A percentile compares a stretch with the other conserved stretches of the same genome.
These are phyloP conservation scores for Penicillium cataractarum DNA, from an alignment of 495 filamentous ascomycete species.

Conservation along the genomic window DNA sequence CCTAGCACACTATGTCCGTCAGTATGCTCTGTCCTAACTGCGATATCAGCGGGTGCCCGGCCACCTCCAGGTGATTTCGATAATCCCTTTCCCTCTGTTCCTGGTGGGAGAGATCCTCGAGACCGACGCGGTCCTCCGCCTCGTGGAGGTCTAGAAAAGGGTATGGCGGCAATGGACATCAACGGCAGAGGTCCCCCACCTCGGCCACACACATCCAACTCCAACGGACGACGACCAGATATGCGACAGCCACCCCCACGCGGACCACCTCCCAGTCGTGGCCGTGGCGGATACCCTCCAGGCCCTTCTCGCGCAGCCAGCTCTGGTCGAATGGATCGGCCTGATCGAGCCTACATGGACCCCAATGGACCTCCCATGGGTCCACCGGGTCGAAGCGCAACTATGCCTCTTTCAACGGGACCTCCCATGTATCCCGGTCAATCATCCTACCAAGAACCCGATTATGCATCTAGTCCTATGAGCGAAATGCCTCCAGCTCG, in stretches of 20 bases:
- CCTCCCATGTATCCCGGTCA: constrained; percentile 39
- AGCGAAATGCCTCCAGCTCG: constrained; percentile 26
- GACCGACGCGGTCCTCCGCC: constrained; percentile 30
- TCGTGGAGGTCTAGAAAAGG: constrained; percentile 45
- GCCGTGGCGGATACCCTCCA: constrained; percentile 29
- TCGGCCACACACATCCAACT: constrained; percentile 46
- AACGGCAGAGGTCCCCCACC: constrained; percentile 42
- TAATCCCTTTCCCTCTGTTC: constrained; percentile 70
- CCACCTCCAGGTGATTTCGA: constrained; percentile 60
- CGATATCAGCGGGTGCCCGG: constrained; percentile 26
- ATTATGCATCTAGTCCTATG: constrained; percentile 22
- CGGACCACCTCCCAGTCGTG: constrained; percentile 26
- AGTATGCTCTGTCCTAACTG: constrained; percentile 12
- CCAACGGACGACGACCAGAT: constrained; percentile 37
- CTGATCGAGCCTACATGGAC: constrained; percentile 34
- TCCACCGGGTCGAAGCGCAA: constrained; percentile 41
- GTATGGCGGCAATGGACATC: constrained; percentile 63
- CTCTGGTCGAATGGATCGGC: constrained; percentile 29
- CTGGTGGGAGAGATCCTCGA: constrained; percentile 31
- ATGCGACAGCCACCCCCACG: constrained; percentile 35
- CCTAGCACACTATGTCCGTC: not conserved
- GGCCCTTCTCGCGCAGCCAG: constrained; percentile 34
- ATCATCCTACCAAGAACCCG: constrained; percentile 36
- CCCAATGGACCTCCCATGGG: constrained; percentile 36
- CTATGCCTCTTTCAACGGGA: constrained; percentile 35